A percentile compares a stretch with the other conserved stretches of the same genome.
These are phyloP conservation scores for Ophiostoma perfectum DNA, from an alignment of 2,329 filamentous ascomycete species.

Conservation along the genomic window DNA sequence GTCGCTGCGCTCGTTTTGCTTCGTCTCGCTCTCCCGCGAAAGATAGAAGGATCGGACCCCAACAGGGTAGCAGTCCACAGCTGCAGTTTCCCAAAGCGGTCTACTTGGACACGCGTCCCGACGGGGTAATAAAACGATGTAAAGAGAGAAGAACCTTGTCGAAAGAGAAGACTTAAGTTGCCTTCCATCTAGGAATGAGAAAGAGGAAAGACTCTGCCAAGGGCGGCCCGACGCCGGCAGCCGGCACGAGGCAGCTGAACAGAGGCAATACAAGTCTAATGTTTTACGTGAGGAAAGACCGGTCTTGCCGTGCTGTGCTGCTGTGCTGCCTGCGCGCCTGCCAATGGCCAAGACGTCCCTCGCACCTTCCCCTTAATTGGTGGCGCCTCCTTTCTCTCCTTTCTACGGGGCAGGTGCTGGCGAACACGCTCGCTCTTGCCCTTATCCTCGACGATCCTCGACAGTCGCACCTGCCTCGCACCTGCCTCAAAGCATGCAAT, in stretches of 20 bases:
- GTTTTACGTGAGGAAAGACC: neutral
- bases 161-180: too few relatives aligned
- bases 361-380: too few relatives aligned
- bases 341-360: too few relatives aligned
- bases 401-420: too few relatives aligned
- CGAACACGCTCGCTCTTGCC: too few relatives aligned
- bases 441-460: neutral
- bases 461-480: neutral
- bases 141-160: neutral
- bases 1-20: neutral
- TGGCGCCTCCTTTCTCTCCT: too few relatives aligned
- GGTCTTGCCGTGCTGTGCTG: neutral
- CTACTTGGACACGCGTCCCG: constrained; percentile 5
- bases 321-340: too few relatives aligned
- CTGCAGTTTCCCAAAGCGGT: neutral
- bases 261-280: neutral
- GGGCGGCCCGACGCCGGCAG: neutral
- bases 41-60: neutral
- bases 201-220: neutral
- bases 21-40: neutral
- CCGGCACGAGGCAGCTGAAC: neutral
- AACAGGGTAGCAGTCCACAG: constrained; percentile 1
- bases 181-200: too few relatives aligned
- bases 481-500: neutral
- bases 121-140: neutral